Evolutionary conservation across 371 early-diverging fungal genomes (phyloP).

Genomic region (Thermomucor indicae-seudaticae): DNA sequence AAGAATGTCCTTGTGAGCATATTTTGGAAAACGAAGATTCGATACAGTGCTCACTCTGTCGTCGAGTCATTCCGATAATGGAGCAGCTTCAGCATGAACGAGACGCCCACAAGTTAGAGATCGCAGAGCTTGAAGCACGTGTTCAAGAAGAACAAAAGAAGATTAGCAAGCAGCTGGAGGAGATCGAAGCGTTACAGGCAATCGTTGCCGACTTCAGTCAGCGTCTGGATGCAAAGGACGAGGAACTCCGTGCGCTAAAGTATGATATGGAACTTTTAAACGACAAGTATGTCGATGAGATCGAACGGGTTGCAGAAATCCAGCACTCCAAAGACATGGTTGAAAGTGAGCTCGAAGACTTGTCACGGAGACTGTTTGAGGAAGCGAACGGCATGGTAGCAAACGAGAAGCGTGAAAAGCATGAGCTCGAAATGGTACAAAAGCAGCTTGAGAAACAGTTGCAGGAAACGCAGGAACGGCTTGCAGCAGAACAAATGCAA

Average conservation of each 20-base stretch:
- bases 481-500: constrained; percentile 74
- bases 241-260: constrained; percentile 44
- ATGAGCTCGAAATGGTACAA: constrained; percentile 55
- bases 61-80: constrained; percentile 49
- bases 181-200: constrained; percentile 35
- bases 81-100: constrained; percentile 47
- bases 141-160: constrained; percentile 41
- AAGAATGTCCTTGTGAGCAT: constrained; percentile 41
- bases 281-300: constrained; percentile 77
- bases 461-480: constrained; percentile 62
- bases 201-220: constrained; percentile 42
- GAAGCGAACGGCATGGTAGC: constrained; percentile 94
- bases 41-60: constrained; percentile 48
- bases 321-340: constrained; percentile 86
- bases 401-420: constrained; percentile 68
- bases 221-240: constrained; percentile 41
- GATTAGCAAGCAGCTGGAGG: constrained; percentile 36
- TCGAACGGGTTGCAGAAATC: constrained; percentile 87
- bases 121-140: constrained; percentile 33
- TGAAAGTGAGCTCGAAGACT: constrained; percentile 89
- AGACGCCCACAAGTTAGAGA: constrained; percentile 39
- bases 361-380: constrained; percentile 85
- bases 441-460: constrained; percentile 61
- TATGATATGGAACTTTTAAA: constrained; percentile 57
- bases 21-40: constrained; percentile 26